phyloP scores from a whole-genome alignment of 768 basidiomycete genomes.

The Psilocybe cyanescens region DNA sequence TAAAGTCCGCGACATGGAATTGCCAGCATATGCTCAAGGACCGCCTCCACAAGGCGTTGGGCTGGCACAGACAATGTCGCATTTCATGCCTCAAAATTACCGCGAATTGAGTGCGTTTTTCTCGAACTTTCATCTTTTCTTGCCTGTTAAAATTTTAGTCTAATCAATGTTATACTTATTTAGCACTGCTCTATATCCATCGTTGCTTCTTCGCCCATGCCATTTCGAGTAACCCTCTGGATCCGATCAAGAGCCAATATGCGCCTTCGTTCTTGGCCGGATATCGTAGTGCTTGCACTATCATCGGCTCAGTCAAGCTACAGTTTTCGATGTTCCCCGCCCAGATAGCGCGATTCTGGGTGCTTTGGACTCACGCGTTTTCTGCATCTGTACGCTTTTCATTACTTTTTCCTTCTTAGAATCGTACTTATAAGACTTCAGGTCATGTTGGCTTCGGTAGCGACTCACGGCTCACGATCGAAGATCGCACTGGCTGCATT shows the following conservation, averaged over 20 bases:
- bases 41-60: conserved; percentile 50
- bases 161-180: background rate
- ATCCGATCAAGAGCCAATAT: conserved; percentile 72
- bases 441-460: conserved; percentile 82
- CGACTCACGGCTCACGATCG: conserved; percentile 66
- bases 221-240: conserved; percentile 60
- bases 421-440: conserved; percentile 28
- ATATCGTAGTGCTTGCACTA: conserved; percentile 66
- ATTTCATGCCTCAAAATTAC: conserved; percentile 79
- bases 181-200: conserved; percentile 75
- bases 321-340: conserved; percentile 56
- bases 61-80: conserved; percentile 67
- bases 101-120: conserved; percentile 61
- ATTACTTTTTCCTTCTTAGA: background rate
- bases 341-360: conserved; percentile 70
- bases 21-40: conserved; percentile 65
- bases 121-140: background rate
- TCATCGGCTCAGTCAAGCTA: conserved; percentile 49
- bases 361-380: conserved; percentile 75
- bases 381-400: conserved; percentile 55
- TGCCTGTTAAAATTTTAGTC: background rate
- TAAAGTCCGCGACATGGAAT: conserved; percentile 69
- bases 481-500: conserved; percentile 76
- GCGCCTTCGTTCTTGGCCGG: conserved; percentile 71
- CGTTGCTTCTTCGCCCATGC: conserved; percentile 81